phyloP scores from a whole-genome alignment of 768 basidiomycete genomes.

The Mycena filopes region DNA sequence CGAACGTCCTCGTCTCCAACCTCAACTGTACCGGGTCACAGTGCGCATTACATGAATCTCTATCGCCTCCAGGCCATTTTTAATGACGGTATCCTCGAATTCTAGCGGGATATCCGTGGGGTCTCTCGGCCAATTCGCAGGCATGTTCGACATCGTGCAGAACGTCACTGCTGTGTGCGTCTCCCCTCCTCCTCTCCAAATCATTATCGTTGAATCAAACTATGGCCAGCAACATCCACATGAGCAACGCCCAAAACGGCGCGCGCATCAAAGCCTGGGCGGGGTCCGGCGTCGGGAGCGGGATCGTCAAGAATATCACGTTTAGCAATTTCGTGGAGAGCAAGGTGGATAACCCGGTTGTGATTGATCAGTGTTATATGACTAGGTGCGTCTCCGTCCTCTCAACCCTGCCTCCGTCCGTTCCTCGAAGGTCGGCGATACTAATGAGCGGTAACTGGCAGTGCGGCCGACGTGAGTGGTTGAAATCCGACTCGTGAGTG shows the following conservation, averaged over 20 bases:
- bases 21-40: conserved; percentile 70
- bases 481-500: too few relatives aligned
- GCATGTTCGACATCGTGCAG: conserved; percentile 67
- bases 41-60: conserved; percentile 48
- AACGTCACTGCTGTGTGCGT: conserved; percentile 64
- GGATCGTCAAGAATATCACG: conserved; percentile 67
- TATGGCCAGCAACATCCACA: conserved; percentile 59
- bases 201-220: background rate
- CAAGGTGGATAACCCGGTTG: conserved; percentile 67
- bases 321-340: conserved; percentile 62
- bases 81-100: too few relatives aligned
- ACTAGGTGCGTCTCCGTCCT: conserved; percentile 19
- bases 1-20: conserved; percentile 66
- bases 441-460: conserved; percentile 43
- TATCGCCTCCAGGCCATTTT: too few relatives aligned
- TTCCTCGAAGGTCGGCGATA: background rate
- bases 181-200: background rate
- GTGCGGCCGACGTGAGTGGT: conserved; percentile 43
- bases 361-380: conserved; percentile 57
- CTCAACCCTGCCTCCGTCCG: background rate
- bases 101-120: conserved; percentile 56
- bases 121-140: conserved; percentile 66
- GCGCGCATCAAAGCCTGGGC: conserved; percentile 78
- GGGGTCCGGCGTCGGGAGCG: conserved; percentile 66
- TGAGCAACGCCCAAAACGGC: conserved; percentile 73